Base-by-base conservation (phyloP, 306 rosid genomes). In the Rubus parviflorus region DNA sequence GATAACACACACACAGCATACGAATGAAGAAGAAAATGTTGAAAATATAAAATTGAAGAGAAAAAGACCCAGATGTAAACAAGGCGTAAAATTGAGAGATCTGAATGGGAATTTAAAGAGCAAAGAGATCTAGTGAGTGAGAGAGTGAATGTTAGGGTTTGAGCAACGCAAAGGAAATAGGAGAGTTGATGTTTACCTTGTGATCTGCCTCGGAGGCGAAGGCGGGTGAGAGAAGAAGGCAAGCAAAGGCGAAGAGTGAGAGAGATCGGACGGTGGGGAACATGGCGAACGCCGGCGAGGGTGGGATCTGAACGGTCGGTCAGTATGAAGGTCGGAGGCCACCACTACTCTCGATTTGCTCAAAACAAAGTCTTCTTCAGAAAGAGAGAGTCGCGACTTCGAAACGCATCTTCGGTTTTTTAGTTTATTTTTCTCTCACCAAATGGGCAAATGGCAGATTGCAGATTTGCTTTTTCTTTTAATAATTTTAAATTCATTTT, bases 161-260 rank as follows among this genome's bases (percentile, higher is more conserved):
- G 49, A 35, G 74, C 6, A 40, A 6, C 22, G 58, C 49, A 30
- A 30, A 30, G 35, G 35, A 30, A 30, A 30, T 30, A 42, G 72
- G 43, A 67, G 41, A 15, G 72, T n/a, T 35, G 13, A 38, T 48
- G 75, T 56, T 81, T 80, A 92, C 99, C 97, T 75, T 92, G 88
- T 96, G 99, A 89, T 96, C 99, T 57, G 96, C 83, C 75, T 96
- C 99, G 61, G 97, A 82, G 74, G 97, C 96, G 79, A 87, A 67
- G 14, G 81, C 85, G 58, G 82, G 52, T 57, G 81, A 84, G 56
- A 85, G 54, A 77, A 90, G 70, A 41, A 88, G 37, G 23, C 84
- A 58, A 12, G 30, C 47, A 47, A 86, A 56, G 77, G 85, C 7
- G 48, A 83, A 16, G 65, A 63, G 81, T 41, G 80, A 46, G 70